These are phyloP conservation scores for Trichoderma orchidacearum DNA, from an alignment of 495 filamentous ascomycete species.

Conservation along the genomic window DNA sequence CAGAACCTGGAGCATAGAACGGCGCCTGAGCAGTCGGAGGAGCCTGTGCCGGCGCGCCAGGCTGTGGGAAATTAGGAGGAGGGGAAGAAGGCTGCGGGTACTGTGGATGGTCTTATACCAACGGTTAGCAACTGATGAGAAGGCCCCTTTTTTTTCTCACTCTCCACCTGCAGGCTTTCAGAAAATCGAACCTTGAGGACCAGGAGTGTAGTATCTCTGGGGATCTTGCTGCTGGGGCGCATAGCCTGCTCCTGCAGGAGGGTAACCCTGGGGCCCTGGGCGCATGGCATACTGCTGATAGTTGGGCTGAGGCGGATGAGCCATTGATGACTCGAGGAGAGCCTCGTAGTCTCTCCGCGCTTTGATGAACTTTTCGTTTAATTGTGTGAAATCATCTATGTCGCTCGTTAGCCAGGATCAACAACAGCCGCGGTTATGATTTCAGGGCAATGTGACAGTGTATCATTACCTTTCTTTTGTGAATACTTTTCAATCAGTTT, in stretches of 20 bases:
- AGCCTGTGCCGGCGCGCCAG: constrained; percentile 9
- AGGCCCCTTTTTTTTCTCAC: background rate
- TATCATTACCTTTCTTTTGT: constrained; percentile 78
- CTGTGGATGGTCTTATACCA: constrained; percentile 5
- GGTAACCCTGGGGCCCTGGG: constrained; percentile 51
- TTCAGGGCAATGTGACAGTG: too few species aligned
- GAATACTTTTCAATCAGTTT: constrained; percentile 98
- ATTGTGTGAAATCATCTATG: constrained; percentile 88
- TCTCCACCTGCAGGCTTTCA: background rate
- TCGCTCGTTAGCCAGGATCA: constrained; percentile 6
- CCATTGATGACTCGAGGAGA: constrained; percentile 91
- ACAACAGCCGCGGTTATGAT: background rate
- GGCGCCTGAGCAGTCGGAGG: constrained; percentile 22
- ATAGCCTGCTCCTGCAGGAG: constrained; percentile 19
- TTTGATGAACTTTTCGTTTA: constrained; percentile 99
- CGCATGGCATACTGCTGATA: constrained; percentile 54
- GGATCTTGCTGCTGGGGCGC: constrained; percentile 44
- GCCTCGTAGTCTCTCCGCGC: constrained; percentile 91
- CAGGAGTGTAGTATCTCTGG: constrained; percentile 59
- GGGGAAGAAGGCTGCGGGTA: constrained; percentile 32
- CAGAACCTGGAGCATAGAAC: constrained; percentile 10
- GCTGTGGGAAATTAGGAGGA: constrained; percentile 32
- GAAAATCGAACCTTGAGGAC: constrained; percentile 18
- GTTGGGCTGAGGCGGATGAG: constrained; percentile 59
- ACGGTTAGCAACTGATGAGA: background rate